These are phyloP conservation scores for Fusarium caatingaense DNA, from an alignment of 2,329 filamentous ascomycete genomes.

Conservation along the genomic window DNA sequence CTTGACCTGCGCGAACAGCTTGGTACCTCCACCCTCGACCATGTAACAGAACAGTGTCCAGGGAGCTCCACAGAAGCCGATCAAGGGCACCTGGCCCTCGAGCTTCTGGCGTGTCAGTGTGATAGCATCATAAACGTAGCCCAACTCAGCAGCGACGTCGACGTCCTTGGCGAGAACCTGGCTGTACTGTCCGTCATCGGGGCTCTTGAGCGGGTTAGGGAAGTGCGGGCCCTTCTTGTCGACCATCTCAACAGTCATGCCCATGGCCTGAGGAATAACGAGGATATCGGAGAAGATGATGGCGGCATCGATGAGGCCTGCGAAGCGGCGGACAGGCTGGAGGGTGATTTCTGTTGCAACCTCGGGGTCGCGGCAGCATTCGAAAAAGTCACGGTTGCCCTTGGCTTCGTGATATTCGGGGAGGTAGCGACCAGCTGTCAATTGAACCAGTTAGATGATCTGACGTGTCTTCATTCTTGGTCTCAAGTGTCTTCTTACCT, in stretches of 20 bases:
- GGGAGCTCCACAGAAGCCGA: slow-evolving; percentile 96
- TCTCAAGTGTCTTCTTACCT: slow-evolving; percentile 66
- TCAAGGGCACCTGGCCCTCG: slow-evolving; percentile 87
- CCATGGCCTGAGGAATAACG: slow-evolving; percentile 96
- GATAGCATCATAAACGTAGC: slow-evolving; percentile 96
- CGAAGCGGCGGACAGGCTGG: slow-evolving; percentile 92
- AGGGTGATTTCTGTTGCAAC: slow-evolving; percentile 93
- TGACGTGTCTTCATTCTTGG: slow-evolving; percentile 4
- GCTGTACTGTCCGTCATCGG: slow-evolving; percentile 84
- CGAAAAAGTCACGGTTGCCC: slow-evolving; percentile 92
- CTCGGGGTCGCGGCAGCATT: slow-evolving; percentile 93
- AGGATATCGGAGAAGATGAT: slow-evolving; percentile 99
- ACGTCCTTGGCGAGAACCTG: slow-evolving; percentile 80
- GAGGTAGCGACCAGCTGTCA: slow-evolving; percentile 89
- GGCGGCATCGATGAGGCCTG: slow-evolving; percentile 90
- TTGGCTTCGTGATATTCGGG: slow-evolving; percentile 98
- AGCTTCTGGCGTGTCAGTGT: slow-evolving; percentile 91
- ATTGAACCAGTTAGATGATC: slow-evolving; percentile 21
- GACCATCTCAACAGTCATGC: slow-evolving; percentile 98
- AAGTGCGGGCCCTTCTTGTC: slow-evolving; percentile 98
- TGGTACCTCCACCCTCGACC: slow-evolving; percentile 96
- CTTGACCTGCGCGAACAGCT: slow-evolving; percentile 93
- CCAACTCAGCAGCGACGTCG: slow-evolving; percentile 85
- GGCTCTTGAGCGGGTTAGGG: slow-evolving; percentile 81
- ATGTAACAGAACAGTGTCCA: slow-evolving; percentile 99